Evolutionary conservation across 257 asterid genomes (phyloP), one percentile per base, ranked within the genome.

Genomic region (Ajuga chamaepitys): DNA sequence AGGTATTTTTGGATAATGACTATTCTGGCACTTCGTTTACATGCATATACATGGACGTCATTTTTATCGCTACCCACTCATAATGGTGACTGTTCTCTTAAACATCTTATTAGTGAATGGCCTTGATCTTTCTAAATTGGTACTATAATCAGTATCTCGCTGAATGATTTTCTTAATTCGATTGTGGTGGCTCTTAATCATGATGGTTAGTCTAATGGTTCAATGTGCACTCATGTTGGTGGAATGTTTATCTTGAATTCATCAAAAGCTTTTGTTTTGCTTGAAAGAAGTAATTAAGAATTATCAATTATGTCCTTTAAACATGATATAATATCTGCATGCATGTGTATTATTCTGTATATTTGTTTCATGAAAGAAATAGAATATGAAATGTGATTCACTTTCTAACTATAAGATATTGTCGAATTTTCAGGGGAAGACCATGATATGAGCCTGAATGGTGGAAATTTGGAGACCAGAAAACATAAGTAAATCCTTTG

Each of bases 381-480:
- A 46, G 61, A 45, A 50, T 25, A 9, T 52, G 24, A 53, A 12
- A 53, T 47, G 24, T 20, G 41, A 64, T 16, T 32, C 41, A 7
- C 13, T 51, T 70, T 41, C 53, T 62, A 45, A 74, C 70, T 75
- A 66, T 12, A 54, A 60, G 28, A 32, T n/a, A 1, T 32, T 69
- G 58, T 58, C 69, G 48, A 20, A 47, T 35, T n/a, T 80, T 75
- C 96, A 91, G 96, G 85, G 98, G 98, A 58, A 88, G 45, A 76
- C 71, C 74, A 66, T 88, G 98, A 96, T 91, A 86, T 42, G 98
- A 91, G 70, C 96, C 98, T 18, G 96, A 88, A 62, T 91, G 96
- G 96, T 91, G 98, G 96, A 91, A 91, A 81, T 91, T 91, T 67
- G 96, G 98, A 64, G 96, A 88, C 72, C 92, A 77, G 81, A 91